Conservation (phyloP, 2,329 filamentous ascomycete genomes). For the Coniochaeta pulveracea region DNA sequence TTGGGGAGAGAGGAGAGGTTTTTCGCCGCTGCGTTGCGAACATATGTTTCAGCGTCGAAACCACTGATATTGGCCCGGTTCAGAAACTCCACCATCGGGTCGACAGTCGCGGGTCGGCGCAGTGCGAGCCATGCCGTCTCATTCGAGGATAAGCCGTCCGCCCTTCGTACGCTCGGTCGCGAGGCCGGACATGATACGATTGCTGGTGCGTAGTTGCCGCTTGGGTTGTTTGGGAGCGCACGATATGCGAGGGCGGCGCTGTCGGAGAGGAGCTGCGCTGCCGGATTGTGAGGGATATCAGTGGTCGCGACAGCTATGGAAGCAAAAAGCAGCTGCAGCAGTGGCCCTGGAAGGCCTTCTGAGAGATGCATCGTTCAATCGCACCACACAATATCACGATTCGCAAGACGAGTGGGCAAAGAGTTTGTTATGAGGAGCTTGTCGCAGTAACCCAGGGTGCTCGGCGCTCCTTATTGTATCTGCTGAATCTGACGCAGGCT, state of each 20-base stretch:
- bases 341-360: not conserved
- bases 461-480: too few species aligned
- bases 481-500: too few species aligned
- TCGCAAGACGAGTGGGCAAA: too few species aligned
- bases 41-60: slow-evolving; percentile 66
- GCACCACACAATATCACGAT: too few species aligned
- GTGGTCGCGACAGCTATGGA: not conserved
- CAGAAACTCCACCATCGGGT: slow-evolving; percentile 66
- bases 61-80: slow-evolving; percentile 59
- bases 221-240: slow-evolving; percentile 24
- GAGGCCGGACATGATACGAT: slow-evolving; percentile 55
- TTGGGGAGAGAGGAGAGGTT: slow-evolving; percentile 44
- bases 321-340: not conserved
- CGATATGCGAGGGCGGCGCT: slow-evolving; percentile 9
- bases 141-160: slow-evolving; percentile 48
- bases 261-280: slow-evolving; percentile 4
- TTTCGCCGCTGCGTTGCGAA: slow-evolving; percentile 49
- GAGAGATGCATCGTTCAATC: slow-evolving; percentile 1
- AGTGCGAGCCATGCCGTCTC: slow-evolving; percentile 65
- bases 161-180: slow-evolving; percentile 58
- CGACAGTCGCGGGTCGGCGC: slow-evolving; percentile 61
- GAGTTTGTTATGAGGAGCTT: too few species aligned
- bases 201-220: slow-evolving; percentile 60
- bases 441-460: too few species aligned
- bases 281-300: slow-evolving; percentile 1